phyloP scores from a whole-genome alignment of 257 asterid species.

The Solanum pinnatisectum region DNA sequence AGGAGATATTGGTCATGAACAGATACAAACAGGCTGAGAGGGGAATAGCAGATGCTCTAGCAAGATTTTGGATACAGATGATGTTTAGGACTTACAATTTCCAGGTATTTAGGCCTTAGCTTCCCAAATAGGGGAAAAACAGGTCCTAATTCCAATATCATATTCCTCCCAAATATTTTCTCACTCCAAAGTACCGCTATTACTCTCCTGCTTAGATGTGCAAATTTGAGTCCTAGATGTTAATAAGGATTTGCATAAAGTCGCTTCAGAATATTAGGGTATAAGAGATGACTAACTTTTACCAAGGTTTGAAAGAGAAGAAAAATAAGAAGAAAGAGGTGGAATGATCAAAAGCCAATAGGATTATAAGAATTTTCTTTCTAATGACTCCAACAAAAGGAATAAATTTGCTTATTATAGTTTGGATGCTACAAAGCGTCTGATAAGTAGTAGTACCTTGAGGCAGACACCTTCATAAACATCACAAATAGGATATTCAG shows the following conservation, averaged over 20 bases:
- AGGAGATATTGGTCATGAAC: neutral
- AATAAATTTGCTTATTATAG: neutral
- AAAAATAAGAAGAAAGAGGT: neutral
- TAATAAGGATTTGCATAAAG: neutral
- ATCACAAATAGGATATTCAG: conserved; percentile 22
- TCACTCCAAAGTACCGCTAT: neutral
- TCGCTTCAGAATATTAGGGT: neutral
- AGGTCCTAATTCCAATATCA: neutral
- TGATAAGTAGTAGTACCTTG: neutral
- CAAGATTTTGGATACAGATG: neutral
- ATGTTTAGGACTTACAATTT: neutral
- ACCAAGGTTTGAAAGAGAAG: neutral
- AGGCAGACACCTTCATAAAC: conserved; percentile 12
- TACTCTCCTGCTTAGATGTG: neutral
- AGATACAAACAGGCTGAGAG: neutral
- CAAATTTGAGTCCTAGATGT: neutral
- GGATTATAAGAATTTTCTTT: neutral
- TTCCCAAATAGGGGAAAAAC: neutral
- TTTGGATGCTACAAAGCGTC: neutral
- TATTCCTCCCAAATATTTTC: neutral
- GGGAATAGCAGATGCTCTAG: neutral
- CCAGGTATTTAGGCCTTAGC: neutral
- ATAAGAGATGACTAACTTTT: neutral
- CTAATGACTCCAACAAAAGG: neutral
- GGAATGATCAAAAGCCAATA: neutral